phyloP scores from a whole-genome alignment of 1,139 yeast species.

The Wickerhamomyces sp. region DNA sequence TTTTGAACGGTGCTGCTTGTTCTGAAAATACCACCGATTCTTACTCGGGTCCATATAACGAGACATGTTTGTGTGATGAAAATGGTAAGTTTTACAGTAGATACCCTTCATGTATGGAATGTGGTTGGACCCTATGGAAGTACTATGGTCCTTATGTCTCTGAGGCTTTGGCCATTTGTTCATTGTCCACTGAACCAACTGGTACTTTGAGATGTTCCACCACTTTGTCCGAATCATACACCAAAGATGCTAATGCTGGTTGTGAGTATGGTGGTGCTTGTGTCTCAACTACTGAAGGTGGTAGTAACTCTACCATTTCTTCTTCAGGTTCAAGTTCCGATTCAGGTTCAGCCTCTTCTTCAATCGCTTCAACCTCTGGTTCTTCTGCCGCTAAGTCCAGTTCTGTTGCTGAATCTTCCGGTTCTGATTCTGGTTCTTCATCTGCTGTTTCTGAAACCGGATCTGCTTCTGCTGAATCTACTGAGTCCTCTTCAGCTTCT shows the following conservation, averaged over 20 bases:
- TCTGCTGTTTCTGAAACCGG: conserved; percentile 1
- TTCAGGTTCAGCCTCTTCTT: conserved; percentile 2
- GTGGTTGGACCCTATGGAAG: conserved; percentile 29
- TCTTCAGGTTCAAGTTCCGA: neutral
- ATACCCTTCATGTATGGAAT: conserved; percentile 25
- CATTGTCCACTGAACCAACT: conserved; percentile 25
- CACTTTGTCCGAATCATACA: conserved; percentile 22
- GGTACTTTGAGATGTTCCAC: conserved; percentile 25
- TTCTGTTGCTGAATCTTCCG: conserved; percentile 1
- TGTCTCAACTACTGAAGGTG: too few relatives aligned
- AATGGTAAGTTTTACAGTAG: conserved; percentile 20
- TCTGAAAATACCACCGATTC: conserved; percentile 15
- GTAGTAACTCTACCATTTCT: too few relatives aligned
- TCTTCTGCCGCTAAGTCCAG: conserved; percentile 1
- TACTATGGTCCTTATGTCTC: conserved; percentile 26
- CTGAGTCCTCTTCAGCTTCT: conserved; percentile 7
- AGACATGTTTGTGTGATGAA: conserved; percentile 23
- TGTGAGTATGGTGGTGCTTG: conserved; percentile 21
- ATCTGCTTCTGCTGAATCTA: neutral
- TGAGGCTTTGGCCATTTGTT: conserved; percentile 22
- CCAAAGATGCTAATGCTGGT: conserved; percentile 23
- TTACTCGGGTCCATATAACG: conserved; percentile 22
- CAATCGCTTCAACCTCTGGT: conserved; percentile 1
- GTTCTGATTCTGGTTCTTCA: conserved; percentile 3
- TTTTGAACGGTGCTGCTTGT: conserved; percentile 23